These are phyloP conservation scores for Puya raimondii DNA, from an alignment of 176 grass and related monocot genomes.

Conservation along the genomic window DNA sequence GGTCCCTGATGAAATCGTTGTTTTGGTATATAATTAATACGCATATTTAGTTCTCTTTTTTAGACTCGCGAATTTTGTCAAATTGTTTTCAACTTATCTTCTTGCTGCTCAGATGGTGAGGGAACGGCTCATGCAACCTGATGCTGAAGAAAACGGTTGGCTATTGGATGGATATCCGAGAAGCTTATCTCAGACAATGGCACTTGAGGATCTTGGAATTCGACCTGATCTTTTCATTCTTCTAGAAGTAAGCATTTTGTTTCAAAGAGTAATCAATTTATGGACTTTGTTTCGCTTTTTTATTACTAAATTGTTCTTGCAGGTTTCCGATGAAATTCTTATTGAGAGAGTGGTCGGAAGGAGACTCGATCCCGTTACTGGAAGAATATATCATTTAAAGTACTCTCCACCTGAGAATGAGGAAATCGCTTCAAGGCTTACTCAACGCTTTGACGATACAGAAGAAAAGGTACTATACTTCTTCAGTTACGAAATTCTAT, in stretches of 20 bases:
- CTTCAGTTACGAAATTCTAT: neutral
- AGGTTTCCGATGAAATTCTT: conserved; percentile 79
- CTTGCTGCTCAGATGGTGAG: conserved; percentile 65
- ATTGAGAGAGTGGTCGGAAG: conserved; percentile 94
- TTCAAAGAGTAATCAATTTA: neutral
- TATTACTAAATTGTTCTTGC: neutral
- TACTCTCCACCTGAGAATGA: conserved; percentile 96
- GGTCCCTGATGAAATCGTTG: conserved; percentile 84
- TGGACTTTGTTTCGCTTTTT: neutral
- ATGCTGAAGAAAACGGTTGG: conserved; percentile 90
- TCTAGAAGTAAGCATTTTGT: conserved; percentile 54
- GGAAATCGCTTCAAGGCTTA: conserved; percentile 86
- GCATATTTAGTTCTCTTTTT: neutral
- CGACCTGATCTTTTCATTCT: conserved; percentile 78
- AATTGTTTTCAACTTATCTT: neutral
- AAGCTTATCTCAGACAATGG: conserved; percentile 84
- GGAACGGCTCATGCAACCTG: conserved; percentile 61
- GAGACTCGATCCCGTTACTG: conserved; percentile 75
- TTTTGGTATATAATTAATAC: conserved; percentile 42
- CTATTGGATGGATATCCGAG: conserved; percentile 92
- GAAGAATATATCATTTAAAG: conserved; percentile 93
- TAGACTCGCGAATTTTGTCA: neutral
- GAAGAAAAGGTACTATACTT: conserved; percentile 76
- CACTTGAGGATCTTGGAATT: conserved; percentile 71
- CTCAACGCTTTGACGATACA: conserved; percentile 88